phyloP scores from a whole-genome alignment of 495 filamentous ascomycete genomes.

The Penicilliopsis zonata region DNA sequence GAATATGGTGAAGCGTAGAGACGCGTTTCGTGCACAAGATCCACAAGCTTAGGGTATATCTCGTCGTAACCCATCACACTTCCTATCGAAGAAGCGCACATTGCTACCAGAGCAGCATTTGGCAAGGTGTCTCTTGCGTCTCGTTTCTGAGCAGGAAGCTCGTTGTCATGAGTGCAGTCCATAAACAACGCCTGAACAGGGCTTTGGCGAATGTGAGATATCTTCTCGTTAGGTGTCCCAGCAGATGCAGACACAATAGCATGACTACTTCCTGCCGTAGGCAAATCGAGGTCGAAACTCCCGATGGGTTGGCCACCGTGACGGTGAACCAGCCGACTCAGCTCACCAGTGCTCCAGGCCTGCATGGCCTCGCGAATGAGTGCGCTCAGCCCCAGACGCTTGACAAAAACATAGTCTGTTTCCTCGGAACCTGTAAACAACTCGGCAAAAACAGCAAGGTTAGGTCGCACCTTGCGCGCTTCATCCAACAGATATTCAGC shows the following conservation, averaged over 20 bases:
- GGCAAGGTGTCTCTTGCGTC: conserved; percentile 90
- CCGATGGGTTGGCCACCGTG: conserved; percentile 92
- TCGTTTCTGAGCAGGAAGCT: conserved; percentile 88
- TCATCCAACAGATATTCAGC: conserved; percentile 91
- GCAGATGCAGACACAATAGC: conserved; percentile 24
- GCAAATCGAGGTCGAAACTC: conserved; percentile 75
- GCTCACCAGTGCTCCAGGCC: conserved; percentile 85
- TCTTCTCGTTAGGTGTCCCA: conserved; percentile 40
- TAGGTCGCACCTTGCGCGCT: conserved; percentile 75
- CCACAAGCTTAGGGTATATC: conserved; percentile 81
- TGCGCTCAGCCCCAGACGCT: conserved; percentile 77
- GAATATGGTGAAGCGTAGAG: conserved; percentile 67
- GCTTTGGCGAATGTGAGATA: conserved; percentile 63
- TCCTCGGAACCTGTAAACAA: conserved; percentile 94
- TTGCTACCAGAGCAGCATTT: conserved; percentile 87
- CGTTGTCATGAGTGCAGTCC: conserved; percentile 99
- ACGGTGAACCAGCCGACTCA: conserved; percentile 85
- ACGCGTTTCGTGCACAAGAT: conserved; percentile 80
- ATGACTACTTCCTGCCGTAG: conserved; percentile 27
- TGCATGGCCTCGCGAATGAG: conserved; percentile 98
- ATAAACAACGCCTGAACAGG: conserved; percentile 93
- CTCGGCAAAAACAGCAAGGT: conserved; percentile 88
- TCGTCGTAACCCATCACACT: conserved; percentile 99
- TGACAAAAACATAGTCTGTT: conserved; percentile 91
- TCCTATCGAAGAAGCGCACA: conserved; percentile 89